Conservation (phyloP, 1,284 basidiomycete genomes). For the Naganishia albida region DNA sequence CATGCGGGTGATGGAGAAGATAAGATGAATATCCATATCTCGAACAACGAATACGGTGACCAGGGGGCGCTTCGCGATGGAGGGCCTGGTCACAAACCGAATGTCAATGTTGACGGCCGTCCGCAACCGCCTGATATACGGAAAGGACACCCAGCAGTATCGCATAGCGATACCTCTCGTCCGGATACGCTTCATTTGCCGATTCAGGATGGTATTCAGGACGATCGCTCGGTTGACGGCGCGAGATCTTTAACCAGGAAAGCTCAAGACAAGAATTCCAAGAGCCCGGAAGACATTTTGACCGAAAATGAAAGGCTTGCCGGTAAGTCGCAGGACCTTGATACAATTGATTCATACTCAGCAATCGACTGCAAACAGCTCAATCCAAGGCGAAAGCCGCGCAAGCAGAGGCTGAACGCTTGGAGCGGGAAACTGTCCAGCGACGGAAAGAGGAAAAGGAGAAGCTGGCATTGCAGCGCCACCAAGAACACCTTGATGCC, state of each 20-base stretch:
- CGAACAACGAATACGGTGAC: not conserved
- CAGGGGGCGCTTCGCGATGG: not conserved
- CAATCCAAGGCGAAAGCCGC: constrained; percentile 49
- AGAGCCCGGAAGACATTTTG: constrained; percentile 37
- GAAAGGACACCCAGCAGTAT: constrained; percentile 6
- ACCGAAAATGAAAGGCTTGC: constrained; percentile 46
- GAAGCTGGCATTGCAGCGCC: constrained; percentile 46
- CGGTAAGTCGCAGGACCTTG: constrained; percentile 36
- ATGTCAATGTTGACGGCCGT: not conserved
- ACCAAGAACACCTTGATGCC: constrained; percentile 44
- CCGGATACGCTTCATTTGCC: constrained; percentile 3
- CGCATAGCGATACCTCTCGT: not conserved
- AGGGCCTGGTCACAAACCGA: not conserved
- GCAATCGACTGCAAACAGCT: constrained; percentile 35
- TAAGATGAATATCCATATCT: constrained; percentile 2
- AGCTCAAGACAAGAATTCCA: not conserved
- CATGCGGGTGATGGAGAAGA: not conserved
- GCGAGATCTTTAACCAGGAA: not conserved
- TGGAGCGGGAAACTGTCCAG: constrained; percentile 40
- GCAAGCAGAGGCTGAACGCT: constrained; percentile 37
- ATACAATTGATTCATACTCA: not conserved
- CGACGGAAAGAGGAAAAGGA: constrained; percentile 43
- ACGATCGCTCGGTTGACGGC: not conserved
- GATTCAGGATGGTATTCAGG: not conserved
- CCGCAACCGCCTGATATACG: constrained; percentile 3